Conservation (phyloP, 2,329 filamentous ascomycete species). For the Phoma sp. region DNA sequence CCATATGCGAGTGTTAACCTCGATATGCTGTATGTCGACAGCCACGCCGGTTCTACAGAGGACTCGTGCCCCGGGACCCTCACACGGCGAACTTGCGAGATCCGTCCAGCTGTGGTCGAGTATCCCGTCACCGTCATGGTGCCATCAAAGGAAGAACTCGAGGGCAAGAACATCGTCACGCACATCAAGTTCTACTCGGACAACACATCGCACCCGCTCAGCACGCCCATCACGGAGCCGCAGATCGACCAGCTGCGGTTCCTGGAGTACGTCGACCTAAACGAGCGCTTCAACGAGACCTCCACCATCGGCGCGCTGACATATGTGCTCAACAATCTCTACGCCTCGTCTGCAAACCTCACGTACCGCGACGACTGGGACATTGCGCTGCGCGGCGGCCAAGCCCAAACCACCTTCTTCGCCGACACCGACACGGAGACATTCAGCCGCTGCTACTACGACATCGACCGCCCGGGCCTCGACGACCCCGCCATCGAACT, state of each 20-base stretch:
- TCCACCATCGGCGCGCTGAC: conserved; percentile 29
- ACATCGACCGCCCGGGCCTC: conserved; percentile 20
- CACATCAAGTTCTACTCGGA: conserved; percentile 33
- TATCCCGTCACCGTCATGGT: conserved; percentile 34
- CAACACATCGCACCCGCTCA: conserved; percentile 7
- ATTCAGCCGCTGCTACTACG: conserved; percentile 24
- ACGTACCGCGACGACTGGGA: conserved; percentile 25
- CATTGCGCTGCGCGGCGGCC: conserved; percentile 21
- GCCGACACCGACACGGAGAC: conserved; percentile 18
- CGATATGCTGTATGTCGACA: conserved; percentile 30
- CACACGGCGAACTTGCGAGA: conserved; percentile 23
- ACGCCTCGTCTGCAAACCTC: conserved; percentile 22
- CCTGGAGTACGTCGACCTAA: conserved; percentile 20
- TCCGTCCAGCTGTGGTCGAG: conserved; percentile 26
- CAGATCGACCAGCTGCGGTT: conserved; percentile 28
- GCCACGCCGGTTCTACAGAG: conserved; percentile 9
- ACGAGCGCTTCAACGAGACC: conserved; percentile 18
- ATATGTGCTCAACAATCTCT: conserved; percentile 33
- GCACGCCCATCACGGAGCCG: conserved; percentile 5
- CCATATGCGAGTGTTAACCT: conserved; percentile 25
- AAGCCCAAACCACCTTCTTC: conserved; percentile 28
- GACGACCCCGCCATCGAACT: conserved; percentile 30
- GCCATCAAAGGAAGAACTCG: conserved; percentile 30
- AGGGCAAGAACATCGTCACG: conserved; percentile 28
- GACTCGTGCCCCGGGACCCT: conserved; percentile 25